Evolutionary conservation across 768 basidiomycete genomes (phyloP), one percentile per base, ranked within the genome.

Genomic region (Pholiota microspora): DNA sequence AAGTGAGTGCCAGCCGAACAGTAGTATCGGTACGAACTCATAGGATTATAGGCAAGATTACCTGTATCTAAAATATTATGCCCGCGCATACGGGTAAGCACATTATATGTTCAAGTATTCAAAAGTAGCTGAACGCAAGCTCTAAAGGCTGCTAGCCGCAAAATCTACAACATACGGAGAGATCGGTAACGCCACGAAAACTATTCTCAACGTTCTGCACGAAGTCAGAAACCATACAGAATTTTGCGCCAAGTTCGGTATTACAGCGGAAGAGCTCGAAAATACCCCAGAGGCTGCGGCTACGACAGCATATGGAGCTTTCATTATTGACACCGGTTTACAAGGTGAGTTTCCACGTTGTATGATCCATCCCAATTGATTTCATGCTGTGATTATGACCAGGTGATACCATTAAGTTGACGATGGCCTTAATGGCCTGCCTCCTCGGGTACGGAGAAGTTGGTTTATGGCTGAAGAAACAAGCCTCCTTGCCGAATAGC

Each of bases 371-470:
- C 29, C 15, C 10, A 21, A n/a, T 32, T 59, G 34, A 27, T 16
- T 28, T 31, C 2, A n/a, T 21, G 16, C 32, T 36, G 4, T 27
- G 23, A 47, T 38, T 25, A n/a, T n/a, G n/a, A n/a, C 35, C 16
- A 82, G 91, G 92, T 0, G 92, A 94, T 63, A 67, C 80, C 3
- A 79, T 81, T 31, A 86, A 81, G 56, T 72, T 95, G 4, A 64
- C 88, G n/a, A 85, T 97, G 72, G 88, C 91, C 0, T 77, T 94
- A 1, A 84, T 89, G 8, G 86, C 91, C 7, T 98, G 95, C 66
- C 75, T 96, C 7, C 72, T 96, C 0, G 95, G 94, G 2, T 98
- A 97, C 65, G 94, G 94, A 9, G 91, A 96, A 66, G 92, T 94
- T 0, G 94, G 94, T 1, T 71, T 92, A 35, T 91, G 92, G 86